These are phyloP conservation scores for Parietaria judaica DNA, from an alignment of 306 rosid species.

Conservation along the genomic window DNA sequence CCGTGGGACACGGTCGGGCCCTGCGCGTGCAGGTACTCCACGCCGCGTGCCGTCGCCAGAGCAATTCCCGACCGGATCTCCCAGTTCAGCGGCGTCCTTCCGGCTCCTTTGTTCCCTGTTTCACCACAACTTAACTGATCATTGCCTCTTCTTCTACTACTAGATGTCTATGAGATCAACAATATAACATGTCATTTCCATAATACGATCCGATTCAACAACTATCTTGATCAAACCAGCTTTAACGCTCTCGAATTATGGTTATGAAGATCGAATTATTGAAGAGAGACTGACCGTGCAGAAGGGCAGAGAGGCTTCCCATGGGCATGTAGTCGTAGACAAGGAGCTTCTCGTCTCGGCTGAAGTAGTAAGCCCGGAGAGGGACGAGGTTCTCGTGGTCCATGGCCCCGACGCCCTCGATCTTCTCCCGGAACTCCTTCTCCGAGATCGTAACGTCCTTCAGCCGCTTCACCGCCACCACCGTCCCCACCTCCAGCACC, in stretches of 20 bases:
- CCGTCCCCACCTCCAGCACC: slow-evolving; percentile 36
- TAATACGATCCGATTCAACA: not conserved
- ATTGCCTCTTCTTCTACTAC: no score
- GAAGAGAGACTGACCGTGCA: slow-evolving; percentile 26
- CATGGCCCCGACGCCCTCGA: slow-evolving; percentile 40
- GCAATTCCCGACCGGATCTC: slow-evolving; percentile 40
- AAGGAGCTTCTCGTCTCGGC: slow-evolving; percentile 50
- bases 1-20: slow-evolving; percentile 39
- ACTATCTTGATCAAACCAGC: not conserved
- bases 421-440: slow-evolving; percentile 39
- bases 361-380: slow-evolving; percentile 39
- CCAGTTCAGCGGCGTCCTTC: slow-evolving; percentile 47
- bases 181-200: not conserved
- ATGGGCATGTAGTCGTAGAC: slow-evolving; percentile 53
- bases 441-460: slow-evolving; percentile 37
- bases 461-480: slow-evolving; percentile 50
- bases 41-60: slow-evolving; percentile 38
- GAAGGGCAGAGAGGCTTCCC: slow-evolving; percentile 51
- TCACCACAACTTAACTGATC: not conserved
- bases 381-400: slow-evolving; percentile 38
- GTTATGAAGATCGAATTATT: no score
- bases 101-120: slow-evolving; percentile 47
- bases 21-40: slow-evolving; percentile 39
- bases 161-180: not conserved
- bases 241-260: no score